phyloP scores from a whole-genome alignment of 768 basidiomycete genomes.

The Hortiboletus flavorubellus region DNA sequence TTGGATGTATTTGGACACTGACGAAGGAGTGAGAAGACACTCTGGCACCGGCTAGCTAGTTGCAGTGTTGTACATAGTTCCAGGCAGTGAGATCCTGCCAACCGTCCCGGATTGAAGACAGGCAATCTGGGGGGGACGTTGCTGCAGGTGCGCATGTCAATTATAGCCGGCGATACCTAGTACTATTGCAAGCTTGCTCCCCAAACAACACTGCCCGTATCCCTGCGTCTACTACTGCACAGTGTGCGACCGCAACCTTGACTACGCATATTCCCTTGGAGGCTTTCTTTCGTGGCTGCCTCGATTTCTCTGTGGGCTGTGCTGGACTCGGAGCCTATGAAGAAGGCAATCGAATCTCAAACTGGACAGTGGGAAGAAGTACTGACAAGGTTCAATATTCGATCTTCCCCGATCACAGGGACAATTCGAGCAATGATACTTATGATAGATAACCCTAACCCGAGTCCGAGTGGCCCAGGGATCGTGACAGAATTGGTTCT shows the following conservation, averaged over 20 bases:
- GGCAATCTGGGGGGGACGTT: conserved; percentile 40
- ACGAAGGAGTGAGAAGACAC: too few species aligned
- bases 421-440: too few species aligned
- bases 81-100: conserved; percentile 52
- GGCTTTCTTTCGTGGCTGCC: conserved; percentile 22
- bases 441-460: conserved; percentile 10
- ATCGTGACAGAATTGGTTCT: too few species aligned
- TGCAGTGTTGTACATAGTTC: conserved; percentile 34
- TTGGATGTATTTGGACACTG: too few species aligned
- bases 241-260: conserved; percentile 47
- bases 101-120: conserved; percentile 42
- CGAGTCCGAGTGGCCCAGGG: too few species aligned
- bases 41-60: too few species aligned
- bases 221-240: conserved; percentile 77
- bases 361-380: conserved; percentile 38
- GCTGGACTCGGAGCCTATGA: neutral
- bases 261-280: conserved; percentile 37
- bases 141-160: conserved; percentile 37
- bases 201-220: conserved; percentile 87
- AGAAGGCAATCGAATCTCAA: conserved; percentile 41
- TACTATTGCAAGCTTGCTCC: conserved; percentile 43
- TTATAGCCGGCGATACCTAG: neutral
- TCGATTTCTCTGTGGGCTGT: conserved; percentile 2
- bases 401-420: conserved; percentile 26
- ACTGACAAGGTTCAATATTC: too few species aligned